Percentiles rank a stretch among this genome's conserved stretches.
phyloP scores from a whole-genome alignment of 371 early-diverging fungal genomes.

The Umbelopsis sp. region DNA sequence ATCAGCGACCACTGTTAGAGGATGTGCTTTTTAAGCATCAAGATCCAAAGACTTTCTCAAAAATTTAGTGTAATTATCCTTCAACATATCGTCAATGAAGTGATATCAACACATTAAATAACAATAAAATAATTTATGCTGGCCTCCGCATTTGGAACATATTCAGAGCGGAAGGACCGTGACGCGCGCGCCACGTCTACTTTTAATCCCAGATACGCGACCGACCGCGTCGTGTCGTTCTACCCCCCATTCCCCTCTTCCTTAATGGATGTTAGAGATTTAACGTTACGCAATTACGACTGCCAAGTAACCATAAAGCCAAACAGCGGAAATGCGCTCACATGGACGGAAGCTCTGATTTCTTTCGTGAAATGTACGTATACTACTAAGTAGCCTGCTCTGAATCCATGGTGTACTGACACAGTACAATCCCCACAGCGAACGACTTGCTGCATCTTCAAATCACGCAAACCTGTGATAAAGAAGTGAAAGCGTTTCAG shows the following conservation, averaged over 20 bases:
- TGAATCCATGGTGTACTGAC: neutral
- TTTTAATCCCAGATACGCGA: conserved; percentile 1
- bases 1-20: neutral
- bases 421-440: neutral
- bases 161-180: neutral
- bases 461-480: neutral
- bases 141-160: neutral
- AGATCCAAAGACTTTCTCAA: no score
- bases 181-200: neutral
- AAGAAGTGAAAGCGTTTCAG: neutral
- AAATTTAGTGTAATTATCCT: no score
- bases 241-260: neutral
- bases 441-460: neutral
- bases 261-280: neutral
- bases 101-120: no score
- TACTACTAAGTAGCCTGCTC: neutral
- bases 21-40: no score
- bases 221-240: neutral
- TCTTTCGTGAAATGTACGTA: neutral
- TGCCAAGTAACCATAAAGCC: conserved; percentile 7
- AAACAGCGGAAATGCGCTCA: neutral
- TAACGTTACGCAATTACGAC: neutral
- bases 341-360: conserved; percentile 1
- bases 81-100: no score
- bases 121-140: no score